Evolutionary conservation across 2,329 filamentous ascomycete species (phyloP).

Genomic region (Aspergillus thermomutatus): DNA sequence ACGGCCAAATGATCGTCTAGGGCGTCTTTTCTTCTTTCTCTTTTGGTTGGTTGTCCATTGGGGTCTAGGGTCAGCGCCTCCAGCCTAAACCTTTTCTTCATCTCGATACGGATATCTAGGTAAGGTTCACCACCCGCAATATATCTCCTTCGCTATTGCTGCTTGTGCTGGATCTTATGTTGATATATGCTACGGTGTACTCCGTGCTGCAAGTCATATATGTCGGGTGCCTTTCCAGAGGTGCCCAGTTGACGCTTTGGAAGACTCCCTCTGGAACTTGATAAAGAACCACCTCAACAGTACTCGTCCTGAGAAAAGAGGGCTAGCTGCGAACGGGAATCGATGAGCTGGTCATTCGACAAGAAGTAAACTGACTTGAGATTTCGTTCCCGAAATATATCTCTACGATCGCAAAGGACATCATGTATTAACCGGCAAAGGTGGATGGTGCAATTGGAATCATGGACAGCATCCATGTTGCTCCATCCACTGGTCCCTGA

Average conservation of each 20-base stretch:
- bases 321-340: neutral
- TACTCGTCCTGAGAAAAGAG: no score
- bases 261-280: no score
- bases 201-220: no score
- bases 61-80: conserved; percentile 1
- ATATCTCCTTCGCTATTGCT: no score
- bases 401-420: neutral
- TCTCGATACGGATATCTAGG: neutral
- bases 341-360: neutral
- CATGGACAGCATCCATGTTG: no score
- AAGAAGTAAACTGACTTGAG: neutral
- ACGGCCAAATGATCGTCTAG: conserved; percentile 19
- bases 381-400: neutral
- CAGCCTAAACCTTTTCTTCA: conserved; percentile 1
- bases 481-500: no score
- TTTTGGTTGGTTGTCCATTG: conserved; percentile 4
- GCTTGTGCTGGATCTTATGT: neutral
- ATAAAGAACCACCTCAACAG: no score
- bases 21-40: neutral
- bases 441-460: no score
- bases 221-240: no score
- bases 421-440: neutral
- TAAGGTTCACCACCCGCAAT: neutral
- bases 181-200: neutral
- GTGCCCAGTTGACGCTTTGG: no score